Evolutionary conservation across 352 stramenopile genomes (phyloP), one percentile per base, ranked within the genome.

Genomic region (Saprolegnia parasitica): DNA sequence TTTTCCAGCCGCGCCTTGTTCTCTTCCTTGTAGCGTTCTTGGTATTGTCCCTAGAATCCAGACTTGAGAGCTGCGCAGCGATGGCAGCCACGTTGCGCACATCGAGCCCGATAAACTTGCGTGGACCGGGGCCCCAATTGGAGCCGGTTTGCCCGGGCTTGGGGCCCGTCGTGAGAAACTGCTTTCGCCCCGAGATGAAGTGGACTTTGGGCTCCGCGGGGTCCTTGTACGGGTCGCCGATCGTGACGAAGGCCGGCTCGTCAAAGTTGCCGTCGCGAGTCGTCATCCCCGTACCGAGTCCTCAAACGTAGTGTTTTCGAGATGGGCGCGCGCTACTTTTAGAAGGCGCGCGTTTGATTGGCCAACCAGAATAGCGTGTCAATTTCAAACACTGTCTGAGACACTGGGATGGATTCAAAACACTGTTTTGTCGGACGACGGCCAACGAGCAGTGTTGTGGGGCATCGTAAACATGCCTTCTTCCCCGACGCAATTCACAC

Each of bases 21-120:
- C 65, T 90, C 75, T 11, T 88, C 67, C 56, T 90, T 92, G 80
- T 91, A 91, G 61, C 76, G 75, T 56, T 91, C 83, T 42, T 76
- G 61, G 57, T 89, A 93, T 65, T 86, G 76, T 39, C 81, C 85
- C 9, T 73, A 55, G 13, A 42, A 16, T 4, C 2, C 26, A 47
- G 29, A 35, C 5, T 2, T 35, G 29, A 35, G 29, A 35, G 29
- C 29, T 45, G 32, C 21, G 32, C 47, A 9, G 40, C 8, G 20
- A 11, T 54, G n/a, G n/a, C 18, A 21, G 15, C n/a, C 58, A 20
- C 24, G 3, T 60, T 9, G 52, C 32, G 37, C 67, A 65, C 52
- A 40, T 75, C 66, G 10, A 90, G 64, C 3, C 78, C 78, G 13
- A 90, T 82, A 70, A 82, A 84, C 63, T 92, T 92, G 32, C 80